These are phyloP conservation scores for Gnomoniopsis sp. DNA, from an alignment of 2,329 filamentous ascomycete genomes.

Conservation along the genomic window DNA sequence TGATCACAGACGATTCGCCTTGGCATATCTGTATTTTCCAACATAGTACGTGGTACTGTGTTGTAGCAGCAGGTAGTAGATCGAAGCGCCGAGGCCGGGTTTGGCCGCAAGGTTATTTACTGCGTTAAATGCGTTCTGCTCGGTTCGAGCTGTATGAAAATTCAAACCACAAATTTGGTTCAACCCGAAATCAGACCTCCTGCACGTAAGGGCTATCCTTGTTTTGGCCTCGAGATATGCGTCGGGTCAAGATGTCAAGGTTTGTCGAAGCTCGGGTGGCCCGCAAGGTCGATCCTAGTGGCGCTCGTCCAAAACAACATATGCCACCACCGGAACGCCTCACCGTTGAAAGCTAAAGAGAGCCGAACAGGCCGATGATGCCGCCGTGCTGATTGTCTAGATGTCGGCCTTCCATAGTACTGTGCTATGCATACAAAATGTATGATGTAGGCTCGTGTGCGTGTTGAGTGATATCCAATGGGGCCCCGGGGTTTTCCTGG, in stretches of 20 bases:
- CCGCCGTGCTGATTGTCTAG: no score
- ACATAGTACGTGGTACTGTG: background rate
- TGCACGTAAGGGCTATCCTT: constrained; percentile 11
- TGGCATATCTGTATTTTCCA: background rate
- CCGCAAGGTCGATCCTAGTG: constrained; percentile 12
- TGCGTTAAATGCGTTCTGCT: no score
- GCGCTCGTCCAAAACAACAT: background rate
- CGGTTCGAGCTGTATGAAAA: no score
- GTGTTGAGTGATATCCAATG: background rate
- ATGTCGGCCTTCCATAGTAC: no score
- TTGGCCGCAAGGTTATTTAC: no score
- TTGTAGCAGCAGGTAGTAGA: no score
- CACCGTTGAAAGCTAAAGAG: background rate
- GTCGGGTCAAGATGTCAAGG: constrained; percentile 3
- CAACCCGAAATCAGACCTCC: background rate
- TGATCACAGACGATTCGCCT: background rate
- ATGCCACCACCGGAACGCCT: no score
- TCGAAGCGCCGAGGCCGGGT: no score
- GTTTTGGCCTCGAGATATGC: background rate
- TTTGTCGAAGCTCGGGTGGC: background rate
- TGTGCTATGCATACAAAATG: no score
- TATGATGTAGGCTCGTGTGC: no score
- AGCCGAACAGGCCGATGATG: no score
- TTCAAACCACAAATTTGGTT: background rate
- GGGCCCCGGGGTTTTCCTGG: background rate